Percentiles rank a stretch among this genome's conserved stretches.
Conservation (phyloP, 352 stramenopile species). For the Phytophthora uliginosa region DNA sequence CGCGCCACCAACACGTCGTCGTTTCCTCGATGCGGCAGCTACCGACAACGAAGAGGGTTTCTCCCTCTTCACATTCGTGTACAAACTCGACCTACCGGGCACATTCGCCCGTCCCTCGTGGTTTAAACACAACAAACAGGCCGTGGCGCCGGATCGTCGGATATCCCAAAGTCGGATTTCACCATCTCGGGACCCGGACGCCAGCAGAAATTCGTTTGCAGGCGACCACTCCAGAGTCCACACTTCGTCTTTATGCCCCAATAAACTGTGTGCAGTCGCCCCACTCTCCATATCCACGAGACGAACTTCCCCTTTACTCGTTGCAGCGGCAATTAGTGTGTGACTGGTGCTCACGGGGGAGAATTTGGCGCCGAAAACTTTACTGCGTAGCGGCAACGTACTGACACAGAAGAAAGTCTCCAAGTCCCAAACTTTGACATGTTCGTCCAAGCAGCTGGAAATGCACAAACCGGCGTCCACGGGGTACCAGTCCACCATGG, state of each 20-base stretch:
- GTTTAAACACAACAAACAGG: constrained; percentile 87
- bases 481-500: constrained; percentile 90
- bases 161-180: constrained; percentile 91
- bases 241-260: constrained; percentile 84
- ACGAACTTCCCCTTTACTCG: constrained; percentile 65
- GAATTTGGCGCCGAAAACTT: constrained; percentile 77
- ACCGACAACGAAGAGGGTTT: constrained; percentile 44
- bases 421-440: constrained; percentile 83
- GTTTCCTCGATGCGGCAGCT: constrained; percentile 44
- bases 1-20: constrained; percentile 30
- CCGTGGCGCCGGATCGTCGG: constrained; percentile 81
- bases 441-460: constrained; percentile 72
- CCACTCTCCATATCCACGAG: constrained; percentile 83
- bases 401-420: constrained; percentile 77
- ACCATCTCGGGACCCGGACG: constrained; percentile 63
- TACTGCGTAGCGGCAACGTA: constrained; percentile 65
- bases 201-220: constrained; percentile 77
- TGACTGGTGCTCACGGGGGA: constrained; percentile 67
- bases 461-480: constrained; percentile 87
- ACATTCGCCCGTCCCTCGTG: constrained; percentile 63
- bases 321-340: constrained; percentile 76
- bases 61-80: constrained; percentile 58
- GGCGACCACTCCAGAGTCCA: constrained; percentile 84
- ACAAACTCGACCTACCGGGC: constrained; percentile 59
- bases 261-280: constrained; percentile 69